These are phyloP conservation scores for Cyathus striatus DNA, from an alignment of 768 basidiomycete genomes.

Conservation along the genomic window DNA sequence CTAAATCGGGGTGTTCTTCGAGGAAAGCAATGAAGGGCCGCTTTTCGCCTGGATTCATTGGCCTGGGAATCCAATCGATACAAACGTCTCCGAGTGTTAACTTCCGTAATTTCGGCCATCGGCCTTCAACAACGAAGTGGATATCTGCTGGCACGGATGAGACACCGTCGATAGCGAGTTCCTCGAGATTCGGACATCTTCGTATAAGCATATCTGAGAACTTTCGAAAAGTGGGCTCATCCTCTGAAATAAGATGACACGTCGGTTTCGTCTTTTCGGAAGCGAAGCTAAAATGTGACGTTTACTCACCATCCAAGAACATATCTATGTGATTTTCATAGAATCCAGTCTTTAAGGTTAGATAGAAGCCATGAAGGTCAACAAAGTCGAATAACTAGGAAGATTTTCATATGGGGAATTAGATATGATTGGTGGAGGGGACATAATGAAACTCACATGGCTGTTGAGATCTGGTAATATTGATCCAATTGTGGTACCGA, in stretches of 20 bases:
- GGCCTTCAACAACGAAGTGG: constrained; percentile 49
- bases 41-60: constrained; percentile 34
- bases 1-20: constrained; percentile 54
- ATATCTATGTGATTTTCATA: constrained; percentile 56
- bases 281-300: background rate
- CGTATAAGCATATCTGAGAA: constrained; percentile 71
- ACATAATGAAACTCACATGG: constrained; percentile 40
- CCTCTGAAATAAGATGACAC: constrained; percentile 27
- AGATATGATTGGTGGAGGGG: constrained; percentile 1
- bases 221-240: constrained; percentile 41
- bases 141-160: constrained; percentile 52
- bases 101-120: constrained; percentile 62
- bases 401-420: constrained; percentile 3
- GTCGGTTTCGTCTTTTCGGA: too few species aligned
- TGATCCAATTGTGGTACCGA: constrained; percentile 60
- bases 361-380: constrained; percentile 55
- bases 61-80: constrained; percentile 45
- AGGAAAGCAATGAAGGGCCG: constrained; percentile 65
- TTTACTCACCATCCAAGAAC: constrained; percentile 47
- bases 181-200: constrained; percentile 61
- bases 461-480: constrained; percentile 53
- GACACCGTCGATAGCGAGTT: constrained; percentile 51
- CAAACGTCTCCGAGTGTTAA: constrained; percentile 63
- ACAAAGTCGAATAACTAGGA: constrained; percentile 71
- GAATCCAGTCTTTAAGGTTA: constrained; percentile 57